Base-by-base conservation (phyloP, 2,329 filamentous ascomycete species). In the Aspergillus fructus region DNA sequence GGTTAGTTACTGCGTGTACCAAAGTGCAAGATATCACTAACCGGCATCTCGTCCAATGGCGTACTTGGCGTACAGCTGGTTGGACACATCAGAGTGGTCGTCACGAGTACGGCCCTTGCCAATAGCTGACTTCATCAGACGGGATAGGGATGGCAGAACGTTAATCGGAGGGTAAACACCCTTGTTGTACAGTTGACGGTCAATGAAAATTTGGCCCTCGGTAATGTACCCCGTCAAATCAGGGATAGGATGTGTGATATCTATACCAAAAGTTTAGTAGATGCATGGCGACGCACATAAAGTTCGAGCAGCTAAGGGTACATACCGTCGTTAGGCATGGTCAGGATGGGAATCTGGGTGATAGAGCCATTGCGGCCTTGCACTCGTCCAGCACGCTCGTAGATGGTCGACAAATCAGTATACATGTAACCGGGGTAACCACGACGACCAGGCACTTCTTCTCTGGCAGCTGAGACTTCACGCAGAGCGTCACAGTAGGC, bases 371-470 rank as follows among this genome's bases (percentile, higher is more conserved):
- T 97, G 68, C 96, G 90, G 68, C 96, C 96, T 71, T 91, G 83
- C 50, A 99, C 94, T 89, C 94, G 94, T 72, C 94, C 94, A 68
- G 94, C 94, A 81, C 94, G 93, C 81, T 99, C 94, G 83, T 99
- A 99, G 71, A 99, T 97, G 73, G 94, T 99, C 59, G 94, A 97
- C 87, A 99, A 90, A 86, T 99, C 96, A 67, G 94, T 99, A 84
- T 99, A 99, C 94, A 99, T 99, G 85, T 99, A 99, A 90, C 94
- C 94, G 53, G 94, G 94, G 82, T 94, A 99, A 85, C 94, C 94
- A 87, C 94, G 93, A 77, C 94, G 93, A 84, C 94, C 94, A 41
- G 94, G 94, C 43, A 99, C 94, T 87, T 99, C 94, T 84, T 99
- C 94, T 81, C 94, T 87, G 53, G 94, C 94, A 54, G 94, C 93